Percentiles rank a stretch among this genome's conserved stretches.
Conservation (phyloP, 495 filamentous ascomycete genomes). For the Venustampulla echinocandica region DNA sequence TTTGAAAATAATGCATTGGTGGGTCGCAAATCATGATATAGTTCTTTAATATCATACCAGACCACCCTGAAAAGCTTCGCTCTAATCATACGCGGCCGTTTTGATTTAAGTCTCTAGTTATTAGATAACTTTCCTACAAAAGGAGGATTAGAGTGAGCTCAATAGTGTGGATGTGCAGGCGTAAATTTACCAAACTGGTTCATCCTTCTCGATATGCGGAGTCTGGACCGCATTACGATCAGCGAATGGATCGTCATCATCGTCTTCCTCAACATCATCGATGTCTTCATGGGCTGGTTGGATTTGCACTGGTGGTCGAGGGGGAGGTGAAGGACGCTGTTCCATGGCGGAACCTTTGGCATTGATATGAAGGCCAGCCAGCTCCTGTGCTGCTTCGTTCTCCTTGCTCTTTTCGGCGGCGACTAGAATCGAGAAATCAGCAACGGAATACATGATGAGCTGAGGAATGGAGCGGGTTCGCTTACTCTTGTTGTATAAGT, state of each 20-base stretch:
- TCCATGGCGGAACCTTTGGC: constrained; percentile 9
- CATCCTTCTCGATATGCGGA: constrained; percentile 14
- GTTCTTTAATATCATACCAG: too few relatives aligned
- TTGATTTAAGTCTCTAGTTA: too few relatives aligned
- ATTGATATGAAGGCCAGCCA: constrained; percentile 22
- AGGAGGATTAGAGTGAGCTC: background rate
- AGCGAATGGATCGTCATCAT: constrained; percentile 65
- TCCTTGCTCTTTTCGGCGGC: constrained; percentile 41
- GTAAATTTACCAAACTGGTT: constrained; percentile 18
- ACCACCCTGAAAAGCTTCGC: too few relatives aligned
- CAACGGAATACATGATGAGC: constrained; percentile 17
- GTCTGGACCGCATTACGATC: constrained; percentile 35
- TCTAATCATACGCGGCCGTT: too few relatives aligned
- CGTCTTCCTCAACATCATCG: constrained; percentile 46
- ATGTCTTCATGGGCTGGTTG: constrained; percentile 31
- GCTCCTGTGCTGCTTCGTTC: constrained; percentile 30
- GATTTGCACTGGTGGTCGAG: constrained; percentile 29
- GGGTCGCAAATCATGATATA: too few relatives aligned
- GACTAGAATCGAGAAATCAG: constrained; percentile 27
- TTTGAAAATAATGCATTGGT: too few relatives aligned
- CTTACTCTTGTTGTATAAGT: constrained; percentile 41
- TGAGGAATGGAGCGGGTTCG: background rate
- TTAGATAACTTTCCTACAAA: background rate
- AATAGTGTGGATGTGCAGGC: background rate
- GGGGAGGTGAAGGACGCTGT: constrained; percentile 33